phyloP scores from a whole-genome alignment of 2,329 filamentous ascomycete species.

The Aspergillus quadrilineatus region DNA sequence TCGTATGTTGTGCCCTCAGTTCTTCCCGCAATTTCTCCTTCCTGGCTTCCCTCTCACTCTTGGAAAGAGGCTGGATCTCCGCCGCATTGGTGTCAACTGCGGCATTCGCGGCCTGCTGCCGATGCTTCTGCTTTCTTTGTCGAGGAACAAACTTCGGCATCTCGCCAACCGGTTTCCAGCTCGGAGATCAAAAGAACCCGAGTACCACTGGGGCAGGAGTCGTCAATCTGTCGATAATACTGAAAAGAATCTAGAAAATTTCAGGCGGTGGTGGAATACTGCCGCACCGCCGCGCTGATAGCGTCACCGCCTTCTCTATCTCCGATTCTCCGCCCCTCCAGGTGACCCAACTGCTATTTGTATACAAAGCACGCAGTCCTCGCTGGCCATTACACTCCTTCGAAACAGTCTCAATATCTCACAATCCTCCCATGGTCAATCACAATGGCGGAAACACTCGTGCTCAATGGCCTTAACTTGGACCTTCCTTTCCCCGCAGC shows the following conservation, averaged over 20 bases:
- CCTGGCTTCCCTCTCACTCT: slow-evolving; percentile 55
- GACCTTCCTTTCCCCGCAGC: slow-evolving; percentile 66
- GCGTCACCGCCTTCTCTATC: slow-evolving; percentile 22
- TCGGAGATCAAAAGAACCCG: slow-evolving; percentile 13
- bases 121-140: slow-evolving; percentile 58
- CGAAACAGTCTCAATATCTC: not conserved
- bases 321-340: not conserved
- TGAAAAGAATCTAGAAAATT: slow-evolving; percentile 17
- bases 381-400: not conserved
- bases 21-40: slow-evolving; percentile 55
- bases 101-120: slow-evolving; percentile 29
- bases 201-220: slow-evolving; percentile 8
- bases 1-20: slow-evolving; percentile 53
- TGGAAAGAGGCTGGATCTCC: slow-evolving; percentile 46
- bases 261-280: slow-evolving; percentile 26
- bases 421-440: not conserved
- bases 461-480: slow-evolving; percentile 26
- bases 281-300: slow-evolving; percentile 18
- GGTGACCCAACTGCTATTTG: not conserved
- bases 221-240: slow-evolving; percentile 11
- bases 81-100: slow-evolving; percentile 49
- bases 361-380: not conserved
- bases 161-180: slow-evolving; percentile 16
- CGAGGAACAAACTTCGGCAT: slow-evolving; percentile 55
- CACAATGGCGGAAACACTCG: slow-evolving; percentile 28